Percentiles rank a stretch among this genome's conserved stretches.
Conservation (phyloP, 1,284 basidiomycete species). For the Neotropicomus parvogracilis region DNA sequence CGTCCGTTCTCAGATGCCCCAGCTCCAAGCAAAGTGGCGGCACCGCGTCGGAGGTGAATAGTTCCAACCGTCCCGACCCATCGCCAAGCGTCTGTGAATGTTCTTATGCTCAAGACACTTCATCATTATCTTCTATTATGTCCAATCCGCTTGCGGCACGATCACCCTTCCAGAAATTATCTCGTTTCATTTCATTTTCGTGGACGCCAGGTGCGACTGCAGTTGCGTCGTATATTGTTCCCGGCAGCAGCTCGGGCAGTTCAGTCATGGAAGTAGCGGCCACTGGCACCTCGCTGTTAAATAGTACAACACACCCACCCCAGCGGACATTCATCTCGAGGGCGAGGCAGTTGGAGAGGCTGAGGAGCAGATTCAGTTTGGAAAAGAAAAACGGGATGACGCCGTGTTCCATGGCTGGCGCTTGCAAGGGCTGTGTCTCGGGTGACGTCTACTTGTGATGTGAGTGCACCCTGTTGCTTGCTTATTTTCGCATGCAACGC, state of each 20-base stretch:
- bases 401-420: conserved; percentile 32
- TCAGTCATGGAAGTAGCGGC: conserved; percentile 18
- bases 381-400: conserved; percentile 36
- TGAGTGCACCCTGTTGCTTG: conserved; percentile 15
- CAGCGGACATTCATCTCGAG: conserved; percentile 51
- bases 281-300: conserved; percentile 14
- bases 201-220: conserved; percentile 45
- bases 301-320: conserved; percentile 14
- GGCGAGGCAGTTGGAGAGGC: conserved; percentile 58
- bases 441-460: conserved; percentile 44
- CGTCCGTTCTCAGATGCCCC: conserved; percentile 35
- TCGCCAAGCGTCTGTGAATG: conserved; percentile 25
- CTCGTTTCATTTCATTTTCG: conserved; percentile 55
- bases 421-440: conserved; percentile 44
- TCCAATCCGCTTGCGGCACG: conserved; percentile 52
- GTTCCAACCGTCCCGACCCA: conserved; percentile 2
- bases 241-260: conserved; percentile 26
- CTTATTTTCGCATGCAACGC: conserved; percentile 3
- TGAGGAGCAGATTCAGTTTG: conserved; percentile 49
- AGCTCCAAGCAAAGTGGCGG: conserved; percentile 19
- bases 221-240: conserved; percentile 28
- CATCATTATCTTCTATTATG: conserved; percentile 45
- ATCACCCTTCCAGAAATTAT: conserved; percentile 42
- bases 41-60: conserved; percentile 27
- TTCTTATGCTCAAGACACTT: conserved; percentile 24